Evolutionary conservation across 83 land plant species (phyloP).

Genomic region (Thuja plicata): DNA sequence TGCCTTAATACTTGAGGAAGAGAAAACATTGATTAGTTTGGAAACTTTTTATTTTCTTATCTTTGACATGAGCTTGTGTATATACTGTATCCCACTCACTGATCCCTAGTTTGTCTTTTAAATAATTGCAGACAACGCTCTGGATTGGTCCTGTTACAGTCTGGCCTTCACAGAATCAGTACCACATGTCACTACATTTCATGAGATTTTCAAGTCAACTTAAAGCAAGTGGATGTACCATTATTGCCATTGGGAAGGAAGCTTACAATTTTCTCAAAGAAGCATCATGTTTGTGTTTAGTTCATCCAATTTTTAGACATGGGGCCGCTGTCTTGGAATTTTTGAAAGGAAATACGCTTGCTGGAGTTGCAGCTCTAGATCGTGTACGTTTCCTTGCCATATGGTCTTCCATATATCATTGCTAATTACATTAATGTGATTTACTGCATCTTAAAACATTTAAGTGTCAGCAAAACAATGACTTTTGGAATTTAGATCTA

Average conservation of each 20-base stretch:
- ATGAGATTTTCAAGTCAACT: constrained; percentile 25
- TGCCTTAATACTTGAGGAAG: neutral
- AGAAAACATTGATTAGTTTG: neutral
- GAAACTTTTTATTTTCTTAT: neutral
- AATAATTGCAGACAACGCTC: constrained; percentile 46
- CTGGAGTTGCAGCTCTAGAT: constrained; percentile 64
- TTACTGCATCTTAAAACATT: neutral
- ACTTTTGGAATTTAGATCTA: neutral
- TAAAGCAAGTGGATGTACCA: constrained; percentile 31
- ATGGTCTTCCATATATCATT: constrained; percentile 2
- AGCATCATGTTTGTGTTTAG: constrained; percentile 3
- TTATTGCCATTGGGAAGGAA: constrained; percentile 46
- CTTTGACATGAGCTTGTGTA: neutral
- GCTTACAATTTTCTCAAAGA: constrained; percentile 27
- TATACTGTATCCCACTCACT: neutral
- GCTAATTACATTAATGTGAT: neutral
- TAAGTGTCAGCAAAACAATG: neutral
- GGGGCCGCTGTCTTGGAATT: constrained; percentile 59
- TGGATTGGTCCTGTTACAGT: constrained; percentile 62
- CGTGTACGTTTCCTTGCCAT: constrained; percentile 38
- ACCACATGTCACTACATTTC: constrained; percentile 27
- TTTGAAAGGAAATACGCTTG: constrained; percentile 58
- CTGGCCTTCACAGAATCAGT: constrained; percentile 9
- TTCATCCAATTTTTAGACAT: constrained; percentile 25
- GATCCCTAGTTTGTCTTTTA: neutral